Conservation (phyloP, 495 filamentous ascomycete species). For the Aspergillus bridgeri region DNA sequence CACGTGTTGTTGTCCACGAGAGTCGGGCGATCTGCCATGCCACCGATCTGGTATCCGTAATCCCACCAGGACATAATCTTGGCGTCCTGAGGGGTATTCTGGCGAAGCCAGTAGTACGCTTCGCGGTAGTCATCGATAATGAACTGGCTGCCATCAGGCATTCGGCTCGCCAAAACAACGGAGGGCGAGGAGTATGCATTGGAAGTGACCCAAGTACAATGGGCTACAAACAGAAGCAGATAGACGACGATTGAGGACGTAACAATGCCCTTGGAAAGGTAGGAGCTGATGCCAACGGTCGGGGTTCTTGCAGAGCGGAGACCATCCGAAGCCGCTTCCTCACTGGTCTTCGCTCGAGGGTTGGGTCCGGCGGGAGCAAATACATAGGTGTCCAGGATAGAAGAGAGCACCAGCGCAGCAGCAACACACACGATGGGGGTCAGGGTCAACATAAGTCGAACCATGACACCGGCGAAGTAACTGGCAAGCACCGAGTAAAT, state of each 20-base stretch:
- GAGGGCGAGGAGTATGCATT: conserved; percentile 98
- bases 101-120: conserved; percentile 99
- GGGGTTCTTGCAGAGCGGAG: conserved; percentile 71
- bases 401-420: conserved; percentile 84
- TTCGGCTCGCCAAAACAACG: conserved; percentile 85
- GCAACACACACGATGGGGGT: conserved; percentile 96
- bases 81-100: conserved; percentile 89
- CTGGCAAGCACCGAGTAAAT: conserved; percentile 93
- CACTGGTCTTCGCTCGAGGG: conserved; percentile 41
- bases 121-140: conserved; percentile 99
- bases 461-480: conserved; percentile 99
- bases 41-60: conserved; percentile 99
- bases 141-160: conserved; percentile 94
- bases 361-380: conserved; percentile 47
- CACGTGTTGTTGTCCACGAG: conserved; percentile 99
- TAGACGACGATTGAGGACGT: conserved; percentile 71
- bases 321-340: conserved; percentile 49
- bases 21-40: conserved; percentile 97
- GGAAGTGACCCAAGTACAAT: conserved; percentile 99
- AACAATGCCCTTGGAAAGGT: conserved; percentile 71
- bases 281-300: conserved; percentile 77
- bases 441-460: conserved; percentile 94
- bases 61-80: conserved; percentile 99
- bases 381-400: conserved; percentile 84
- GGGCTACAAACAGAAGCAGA: conserved; percentile 87